phyloP scores from a whole-genome alignment of 2,329 filamentous ascomycete genomes.

The Cordyceps tenuipes region DNA sequence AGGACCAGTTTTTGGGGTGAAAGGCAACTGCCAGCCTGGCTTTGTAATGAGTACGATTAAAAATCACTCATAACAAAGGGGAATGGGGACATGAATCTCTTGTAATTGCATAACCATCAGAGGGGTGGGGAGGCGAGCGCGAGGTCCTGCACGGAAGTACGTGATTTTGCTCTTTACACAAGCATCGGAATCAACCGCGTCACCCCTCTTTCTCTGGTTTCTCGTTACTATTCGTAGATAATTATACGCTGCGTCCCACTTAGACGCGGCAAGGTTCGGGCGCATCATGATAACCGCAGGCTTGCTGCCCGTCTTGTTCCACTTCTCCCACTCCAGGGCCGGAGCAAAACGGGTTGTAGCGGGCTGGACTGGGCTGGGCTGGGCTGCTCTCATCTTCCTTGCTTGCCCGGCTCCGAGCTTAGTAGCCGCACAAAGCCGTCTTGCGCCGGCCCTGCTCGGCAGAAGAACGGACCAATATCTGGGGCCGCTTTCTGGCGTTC shows the following conservation, averaged over 20 bases:
- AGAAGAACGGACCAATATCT: neutral
- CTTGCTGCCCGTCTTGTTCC: conserved; percentile 3
- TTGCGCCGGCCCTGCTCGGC: conserved; percentile 2
- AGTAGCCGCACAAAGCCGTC: conserved; percentile 6
- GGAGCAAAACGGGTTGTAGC: conserved; percentile 8
- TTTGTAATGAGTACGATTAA: neutral
- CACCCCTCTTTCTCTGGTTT: neutral
- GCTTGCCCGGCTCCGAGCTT: neutral
- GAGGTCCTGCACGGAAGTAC: neutral
- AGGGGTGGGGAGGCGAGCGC: conserved; percentile 4
- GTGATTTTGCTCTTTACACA: conserved; percentile 7
- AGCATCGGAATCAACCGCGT: neutral
- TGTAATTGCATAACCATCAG: conserved; percentile 5
- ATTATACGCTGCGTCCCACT: conserved; percentile 12
- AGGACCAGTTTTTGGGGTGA: neutral
- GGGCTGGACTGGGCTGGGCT: too few relatives aligned
- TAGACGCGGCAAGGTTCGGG: conserved; percentile 12
- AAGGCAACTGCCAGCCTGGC: neutral
- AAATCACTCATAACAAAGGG: conserved; percentile 2
- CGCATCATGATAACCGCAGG: conserved; percentile 12
- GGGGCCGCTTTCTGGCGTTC: neutral
- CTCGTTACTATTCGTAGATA: conserved; percentile 10
- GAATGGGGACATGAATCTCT: neutral
- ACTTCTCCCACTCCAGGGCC: conserved; percentile 5
- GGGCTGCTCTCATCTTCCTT: neutral